Percentiles rank a stretch among this genome's conserved stretches.
phyloP scores from a whole-genome alignment of 192 early-diverging fungal genomes.

The Linnemannia schmuckeri region DNA sequence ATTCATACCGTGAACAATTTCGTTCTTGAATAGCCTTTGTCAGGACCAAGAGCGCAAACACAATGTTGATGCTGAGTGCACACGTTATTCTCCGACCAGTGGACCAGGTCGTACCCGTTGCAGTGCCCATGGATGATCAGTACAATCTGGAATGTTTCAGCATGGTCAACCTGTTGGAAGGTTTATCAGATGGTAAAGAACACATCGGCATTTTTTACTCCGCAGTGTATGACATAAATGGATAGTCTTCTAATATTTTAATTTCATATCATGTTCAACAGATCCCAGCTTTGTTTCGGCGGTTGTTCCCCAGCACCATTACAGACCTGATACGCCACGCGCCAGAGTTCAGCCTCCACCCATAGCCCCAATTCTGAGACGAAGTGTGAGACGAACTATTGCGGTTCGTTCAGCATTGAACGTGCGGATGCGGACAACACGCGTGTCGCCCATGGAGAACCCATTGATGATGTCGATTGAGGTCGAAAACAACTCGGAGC shows the following conservation, averaged over 20 bases:
- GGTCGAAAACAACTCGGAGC: conserved; percentile 68
- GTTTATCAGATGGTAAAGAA: conserved; percentile 62
- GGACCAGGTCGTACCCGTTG: conserved; percentile 31
- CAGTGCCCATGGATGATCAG: conserved; percentile 53
- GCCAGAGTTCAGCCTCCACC: conserved; percentile 32
- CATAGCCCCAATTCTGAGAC: conserved; percentile 45
- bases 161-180: conserved; percentile 66
- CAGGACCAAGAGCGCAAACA: conserved; percentile 47
- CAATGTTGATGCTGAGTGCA: conserved; percentile 57
- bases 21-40: conserved; percentile 58
- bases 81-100: conserved; percentile 47
- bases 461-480: conserved; percentile 75
- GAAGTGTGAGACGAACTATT: conserved; percentile 57
- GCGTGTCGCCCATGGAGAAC: conserved; percentile 68
- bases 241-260: neutral
- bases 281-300: conserved; percentile 31
- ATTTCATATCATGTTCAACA: neutral
- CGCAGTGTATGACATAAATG: neutral
- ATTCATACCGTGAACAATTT: neutral
- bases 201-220: neutral
- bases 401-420: conserved; percentile 66
- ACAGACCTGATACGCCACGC: conserved; percentile 45
- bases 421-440: conserved; percentile 72
- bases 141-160: conserved; percentile 66
- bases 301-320: conserved; percentile 40